Evolutionary conservation across 441 rosid species (phyloP), one percentile per base, ranked within the genome.

Genomic region (Populus trichocarpa): DNA sequence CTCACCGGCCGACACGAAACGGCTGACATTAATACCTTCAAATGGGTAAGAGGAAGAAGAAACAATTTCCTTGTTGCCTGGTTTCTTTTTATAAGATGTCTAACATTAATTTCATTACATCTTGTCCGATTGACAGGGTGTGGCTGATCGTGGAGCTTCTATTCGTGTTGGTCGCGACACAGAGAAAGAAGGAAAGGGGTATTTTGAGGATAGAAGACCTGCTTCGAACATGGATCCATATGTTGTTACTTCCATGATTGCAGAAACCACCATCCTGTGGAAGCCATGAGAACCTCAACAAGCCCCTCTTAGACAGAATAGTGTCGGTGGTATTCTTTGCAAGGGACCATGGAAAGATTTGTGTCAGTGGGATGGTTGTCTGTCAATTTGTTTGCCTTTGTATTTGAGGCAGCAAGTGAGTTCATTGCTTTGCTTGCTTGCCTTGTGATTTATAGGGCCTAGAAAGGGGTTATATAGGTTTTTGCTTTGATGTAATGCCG

Each of bases 201-300:
- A 89, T 67, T 89, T 91, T 14, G 93, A 91, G 76, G 93, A 91
- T 40, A 86, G 95, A 65, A 87, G 92, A 83, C 92, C 91, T 3
- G 87, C 94, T 20, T 90, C 91, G 0, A 88, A 90, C 86, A 90
- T 90, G 92, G 91, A 90, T 81, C 92, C 92, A 1, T 90, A 61
- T 22, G 14, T 61, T 61, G 28, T 22, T 1, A 61, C 66, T 13
- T 87, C 91, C 40, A 86, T 88, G 95, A 85, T 91, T 66, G 92
- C 92, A 10, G 90, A 89, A 74, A 83, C 88, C 75, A 89, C 93
- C 79, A 83, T 91, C 80, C 82, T 90, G 9, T 85, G 80, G 86
- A 87, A 86, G 72, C 85, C 86, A 28, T 82, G 53, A 12, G 46
- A 23, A 26, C 66, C 4, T 22, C 66, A 10, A 10, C 28, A 23